Conservation (phyloP, 345 rosid genomes). For the Mangifera indica region DNA sequence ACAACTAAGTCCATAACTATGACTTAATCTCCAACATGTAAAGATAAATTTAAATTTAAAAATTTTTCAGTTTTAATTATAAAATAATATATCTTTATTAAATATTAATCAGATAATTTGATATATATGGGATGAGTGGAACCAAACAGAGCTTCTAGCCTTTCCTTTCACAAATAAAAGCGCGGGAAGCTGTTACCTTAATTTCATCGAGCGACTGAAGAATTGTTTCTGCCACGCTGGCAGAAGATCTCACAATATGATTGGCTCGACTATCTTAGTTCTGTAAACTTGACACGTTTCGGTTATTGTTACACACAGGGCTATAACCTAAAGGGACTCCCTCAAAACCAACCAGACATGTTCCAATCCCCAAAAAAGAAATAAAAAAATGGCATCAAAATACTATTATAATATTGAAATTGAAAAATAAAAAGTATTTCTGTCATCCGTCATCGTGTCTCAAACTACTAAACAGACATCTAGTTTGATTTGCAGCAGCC, state of each 20-base stretch:
- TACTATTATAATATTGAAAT: neutral
- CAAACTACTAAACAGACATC: slow-evolving; percentile 6
- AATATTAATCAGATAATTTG: neutral
- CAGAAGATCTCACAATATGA: slow-evolving; percentile 32
- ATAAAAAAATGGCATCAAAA: neutral
- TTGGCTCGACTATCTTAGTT: slow-evolving; percentile 31
- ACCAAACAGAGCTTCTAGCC: neutral
- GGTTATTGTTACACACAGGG: slow-evolving; percentile 20
- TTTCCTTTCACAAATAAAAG: neutral
- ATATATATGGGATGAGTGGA: neutral
- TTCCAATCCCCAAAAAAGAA: slow-evolving; percentile 12
- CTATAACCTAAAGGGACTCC: slow-evolving; percentile 23
- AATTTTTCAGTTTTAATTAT: no score
- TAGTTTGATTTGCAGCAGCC: slow-evolving; percentile 19
- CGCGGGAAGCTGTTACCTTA: slow-evolving; percentile 40
- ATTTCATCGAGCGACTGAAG: slow-evolving; percentile 49
- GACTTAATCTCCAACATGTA: no score
- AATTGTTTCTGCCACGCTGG: slow-evolving; percentile 47
- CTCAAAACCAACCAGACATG: slow-evolving; percentile 19
- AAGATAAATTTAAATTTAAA: no score
- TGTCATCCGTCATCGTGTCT: neutral
- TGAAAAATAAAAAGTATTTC: neutral
- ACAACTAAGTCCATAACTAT: no score
- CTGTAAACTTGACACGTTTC: slow-evolving; percentile 22
- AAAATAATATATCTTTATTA: no score